Conservation (phyloP, 768 basidiomycete genomes). For the Scleroderma bovista region DNA sequence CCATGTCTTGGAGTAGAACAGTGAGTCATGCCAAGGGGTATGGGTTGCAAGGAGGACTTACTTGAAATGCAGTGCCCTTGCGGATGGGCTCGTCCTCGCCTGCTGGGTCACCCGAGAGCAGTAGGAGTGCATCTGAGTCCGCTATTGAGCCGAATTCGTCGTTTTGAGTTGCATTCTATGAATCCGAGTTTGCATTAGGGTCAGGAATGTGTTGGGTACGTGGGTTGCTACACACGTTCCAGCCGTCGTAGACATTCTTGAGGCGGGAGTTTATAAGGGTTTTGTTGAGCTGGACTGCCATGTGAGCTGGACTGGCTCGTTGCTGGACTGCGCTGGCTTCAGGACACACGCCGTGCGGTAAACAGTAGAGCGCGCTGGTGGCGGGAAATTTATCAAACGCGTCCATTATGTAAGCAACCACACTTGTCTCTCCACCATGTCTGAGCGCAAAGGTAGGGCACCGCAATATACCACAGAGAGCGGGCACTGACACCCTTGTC, state of each 20-base stretch:
- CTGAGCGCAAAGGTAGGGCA: constrained; percentile 71
- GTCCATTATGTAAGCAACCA: constrained; percentile 28
- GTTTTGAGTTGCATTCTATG: constrained; percentile 57
- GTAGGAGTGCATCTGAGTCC: constrained; percentile 61
- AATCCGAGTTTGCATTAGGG: constrained; percentile 1
- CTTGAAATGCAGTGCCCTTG: constrained; percentile 91
- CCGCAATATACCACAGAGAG: neutral
- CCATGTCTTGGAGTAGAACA: constrained; percentile 65
- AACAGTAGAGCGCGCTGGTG: constrained; percentile 17
- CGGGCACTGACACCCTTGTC: constrained; percentile 4
- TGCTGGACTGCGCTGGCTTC: constrained; percentile 7
- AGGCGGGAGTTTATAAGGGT: constrained; percentile 49
- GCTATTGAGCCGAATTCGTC: constrained; percentile 69
- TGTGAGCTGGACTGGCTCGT: constrained; percentile 21
- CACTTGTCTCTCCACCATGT: constrained; percentile 35
- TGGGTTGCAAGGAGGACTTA: constrained; percentile 28
- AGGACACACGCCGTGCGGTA: constrained; percentile 13
- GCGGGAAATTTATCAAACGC: constrained; percentile 30
- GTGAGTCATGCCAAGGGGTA: constrained; percentile 1
- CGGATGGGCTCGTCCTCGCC: constrained; percentile 86
- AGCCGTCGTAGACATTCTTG: constrained; percentile 53
- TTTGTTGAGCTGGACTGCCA: constrained; percentile 74
- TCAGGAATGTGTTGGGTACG: constrained; percentile 9
- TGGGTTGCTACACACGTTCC: constrained; percentile 40
- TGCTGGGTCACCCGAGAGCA: constrained; percentile 73